Base-by-base conservation (phyloP, 495 filamentous ascomycete species). In the Talaromyces nanjingensis region DNA sequence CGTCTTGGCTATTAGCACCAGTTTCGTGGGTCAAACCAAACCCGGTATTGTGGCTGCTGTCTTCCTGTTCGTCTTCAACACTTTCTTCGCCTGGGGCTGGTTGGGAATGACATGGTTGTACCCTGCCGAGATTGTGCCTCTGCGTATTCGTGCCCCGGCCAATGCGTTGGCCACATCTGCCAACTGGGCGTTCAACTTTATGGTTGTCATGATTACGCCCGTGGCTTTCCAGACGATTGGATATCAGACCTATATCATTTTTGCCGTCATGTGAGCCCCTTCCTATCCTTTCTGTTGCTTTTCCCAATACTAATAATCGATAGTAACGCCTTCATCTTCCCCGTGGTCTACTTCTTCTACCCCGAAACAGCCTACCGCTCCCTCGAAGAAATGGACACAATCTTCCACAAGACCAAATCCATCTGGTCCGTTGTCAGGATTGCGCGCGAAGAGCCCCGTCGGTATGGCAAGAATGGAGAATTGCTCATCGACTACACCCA, bases 31-130 rank as follows among this genome's bases (percentile, higher is more conserved):
- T 42, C 69, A 77, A 6, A 70, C 84, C 47, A 75, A 72, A 6
- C 71, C 76, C 9, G 74, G 76, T 57, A 77, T 83, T 20, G 81
- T 77, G 2, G 83, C 82, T 14, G 78, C 82, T 0, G 79, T 86
- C 6, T 88, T 91, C 69, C 73, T 89, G 31, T 92, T 92, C 71
- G 76, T 89, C 24, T 91, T 89, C 79, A 88, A 88, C 70, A 87
- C 86, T 1, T 91, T 91, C 77, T 92, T 91, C 67, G 88, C 87
- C 4, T 76, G 90, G 63, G 89, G 88, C 16, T 91, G 88, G 89
- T 79, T 91, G 22, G 88, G 87, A 31, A 91, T 91, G 86, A 87
- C 86, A 60, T 89, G 81, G 87, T 76, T 92, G 24, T 92, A 91
- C 69, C 84, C 86, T 1, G 89, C 87, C 62, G 89, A 91, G 69